Evolutionary conservation across 441 rosid species (phyloP), one percentile per base, ranked within the genome.

Genomic region (Gossypium gossypioides): DNA sequence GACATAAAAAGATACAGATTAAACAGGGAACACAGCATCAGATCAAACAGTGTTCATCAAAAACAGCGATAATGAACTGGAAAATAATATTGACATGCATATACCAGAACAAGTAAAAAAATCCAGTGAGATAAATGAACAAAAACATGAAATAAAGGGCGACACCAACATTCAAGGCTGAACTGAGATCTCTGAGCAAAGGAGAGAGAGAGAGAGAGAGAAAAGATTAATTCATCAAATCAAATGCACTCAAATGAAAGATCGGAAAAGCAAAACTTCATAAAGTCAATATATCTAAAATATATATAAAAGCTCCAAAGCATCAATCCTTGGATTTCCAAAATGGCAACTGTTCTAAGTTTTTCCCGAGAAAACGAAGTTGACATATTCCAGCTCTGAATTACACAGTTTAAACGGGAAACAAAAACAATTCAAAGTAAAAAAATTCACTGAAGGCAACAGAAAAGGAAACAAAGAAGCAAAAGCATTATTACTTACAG

Each of bases 401-500:
- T 13, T 37, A 10, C 18, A 29, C 57, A 61, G 10, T 19, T 21
- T 12, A 25, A 27, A 50, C 32, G 9, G 2, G 52, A 6, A 18
- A 42, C 37, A 51, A 52, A 4, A 24, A 10, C 7, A 29, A 25
- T 44, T 29, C 74, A 29, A 67, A 68, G 21, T 54, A 16, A n/a
- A 71, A 19, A 19, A 27, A 57, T 15, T 44, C 8, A 37, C 24
- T 24, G 56, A 42, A 10, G 75, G 37, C 29, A 44, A 60, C 59
- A 72, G 66, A 68, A 46, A 66, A 16, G 52, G 56, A 42, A 76
- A 27, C 3, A 67, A 54, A n/a, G 68, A 75, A 42, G 72, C 67
- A 79, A 63, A 77, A 5, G 62, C 71, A 58, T 75, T 58, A 78
- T 80, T 59, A 82, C 91, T 82, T 80, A 86, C 89, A 19, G 86